Evolutionary conservation across 805 yeast species (phyloP).

Genomic region (Yarrowia hollandica): DNA sequence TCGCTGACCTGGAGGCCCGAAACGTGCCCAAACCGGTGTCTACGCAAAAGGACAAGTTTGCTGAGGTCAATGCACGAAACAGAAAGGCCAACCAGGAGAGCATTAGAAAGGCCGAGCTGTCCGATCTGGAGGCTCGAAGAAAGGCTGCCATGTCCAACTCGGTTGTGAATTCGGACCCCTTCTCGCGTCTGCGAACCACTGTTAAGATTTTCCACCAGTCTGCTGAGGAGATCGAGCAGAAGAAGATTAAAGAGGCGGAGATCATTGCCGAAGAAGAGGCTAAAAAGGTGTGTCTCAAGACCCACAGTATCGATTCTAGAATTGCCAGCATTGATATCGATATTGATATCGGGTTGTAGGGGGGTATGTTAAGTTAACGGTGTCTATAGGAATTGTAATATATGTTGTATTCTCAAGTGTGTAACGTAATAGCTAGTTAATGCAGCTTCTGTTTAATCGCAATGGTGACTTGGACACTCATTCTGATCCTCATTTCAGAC

Average conservation of each 20-base stretch:
- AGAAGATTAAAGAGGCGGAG: constrained; percentile 39
- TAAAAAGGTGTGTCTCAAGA: constrained; percentile 13
- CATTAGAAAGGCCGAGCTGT: constrained; percentile 76
- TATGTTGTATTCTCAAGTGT: too few relatives aligned
- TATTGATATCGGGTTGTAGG: not conserved
- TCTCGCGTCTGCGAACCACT: constrained; percentile 82
- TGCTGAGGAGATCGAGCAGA: constrained; percentile 48
- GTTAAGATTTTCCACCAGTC: constrained; percentile 72
- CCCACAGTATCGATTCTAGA: not conserved
- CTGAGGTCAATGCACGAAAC: constrained; percentile 80
- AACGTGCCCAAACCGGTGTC: constrained; percentile 13
- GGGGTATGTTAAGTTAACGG: too few relatives aligned
- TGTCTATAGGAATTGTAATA: not conserved
- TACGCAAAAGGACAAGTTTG: constrained; percentile 48
- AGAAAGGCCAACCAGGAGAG: constrained; percentile 74
- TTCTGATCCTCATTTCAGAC: too few relatives aligned
- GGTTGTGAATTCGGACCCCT: constrained; percentile 65
- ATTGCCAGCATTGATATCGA: constrained; percentile 16
- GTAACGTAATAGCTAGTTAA: too few relatives aligned
- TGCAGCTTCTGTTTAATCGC: too few relatives aligned
- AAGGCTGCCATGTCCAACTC: constrained; percentile 39
- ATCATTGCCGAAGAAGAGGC: constrained; percentile 6
- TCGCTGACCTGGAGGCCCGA: constrained; percentile 38
- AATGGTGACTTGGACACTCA: too few relatives aligned
- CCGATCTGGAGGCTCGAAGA: constrained; percentile 57